Conservation (phyloP, 1,139 yeast genomes). For the Nakaseomyces bracarensis region DNA sequence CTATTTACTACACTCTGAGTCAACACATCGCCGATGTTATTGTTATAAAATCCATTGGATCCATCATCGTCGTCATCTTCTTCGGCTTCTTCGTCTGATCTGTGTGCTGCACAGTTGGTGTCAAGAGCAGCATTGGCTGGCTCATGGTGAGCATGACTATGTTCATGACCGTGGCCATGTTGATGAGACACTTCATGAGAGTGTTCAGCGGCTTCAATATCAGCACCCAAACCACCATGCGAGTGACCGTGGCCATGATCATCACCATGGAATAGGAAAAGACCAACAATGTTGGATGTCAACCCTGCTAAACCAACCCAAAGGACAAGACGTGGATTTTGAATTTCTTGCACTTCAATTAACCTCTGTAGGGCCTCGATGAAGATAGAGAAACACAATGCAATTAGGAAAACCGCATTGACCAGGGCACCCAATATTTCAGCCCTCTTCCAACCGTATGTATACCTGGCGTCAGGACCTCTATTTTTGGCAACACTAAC, state of each 20-base stretch:
- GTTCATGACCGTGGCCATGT: conserved; percentile 21
- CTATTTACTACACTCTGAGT: conserved; percentile 24
- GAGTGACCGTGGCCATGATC: conserved; percentile 52
- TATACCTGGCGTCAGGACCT: conserved; percentile 79
- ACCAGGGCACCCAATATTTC: conserved; percentile 89
- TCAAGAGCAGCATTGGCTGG: conserved; percentile 3
- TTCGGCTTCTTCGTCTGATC: conserved; percentile 11
- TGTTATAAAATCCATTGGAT: conserved; percentile 11
- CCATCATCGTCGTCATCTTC: conserved; percentile 13
- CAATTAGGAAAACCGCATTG: conserved; percentile 86
- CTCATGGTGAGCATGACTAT: conserved; percentile 11
- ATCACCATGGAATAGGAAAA: conserved; percentile 84
- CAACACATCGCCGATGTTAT: conserved; percentile 22
- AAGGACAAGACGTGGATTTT: conserved; percentile 72
- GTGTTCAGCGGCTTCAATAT: conserved; percentile 19
- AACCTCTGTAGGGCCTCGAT: conserved; percentile 90
- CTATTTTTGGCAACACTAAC: conserved; percentile 78
- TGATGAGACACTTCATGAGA: conserved; percentile 11
- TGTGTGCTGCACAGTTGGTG: conserved; percentile 4
- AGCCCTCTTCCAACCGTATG: conserved; percentile 96
- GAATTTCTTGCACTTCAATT: conserved; percentile 67
- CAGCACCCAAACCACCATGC: conserved; percentile 33
- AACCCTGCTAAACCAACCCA: conserved; percentile 80
- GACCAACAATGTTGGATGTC: conserved; percentile 71
- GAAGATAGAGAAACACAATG: conserved; percentile 84